Evolutionary conservation across 345 rosid species (phyloP).

Genomic region (Ricinus communis): DNA sequence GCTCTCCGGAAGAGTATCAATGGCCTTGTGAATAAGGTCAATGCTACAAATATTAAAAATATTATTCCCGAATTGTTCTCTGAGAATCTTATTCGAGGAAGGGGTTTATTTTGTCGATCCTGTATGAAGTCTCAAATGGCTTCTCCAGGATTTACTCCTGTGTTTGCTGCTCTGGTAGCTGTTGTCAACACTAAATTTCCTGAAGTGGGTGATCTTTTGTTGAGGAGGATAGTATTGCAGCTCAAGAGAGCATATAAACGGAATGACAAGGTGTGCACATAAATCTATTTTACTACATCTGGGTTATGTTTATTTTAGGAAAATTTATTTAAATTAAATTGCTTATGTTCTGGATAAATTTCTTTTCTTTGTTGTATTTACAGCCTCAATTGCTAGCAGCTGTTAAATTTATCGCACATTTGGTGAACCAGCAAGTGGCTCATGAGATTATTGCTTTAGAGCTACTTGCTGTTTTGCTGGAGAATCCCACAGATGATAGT

Average conservation of each 20-base stretch:
- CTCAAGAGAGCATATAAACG: conserved; percentile 93
- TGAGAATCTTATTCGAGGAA: conserved; percentile 82
- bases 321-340: background rate
- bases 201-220: conserved; percentile 76
- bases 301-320: background rate
- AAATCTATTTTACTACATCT: background rate
- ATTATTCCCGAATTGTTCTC: conserved; percentile 84
- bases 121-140: conserved; percentile 99
- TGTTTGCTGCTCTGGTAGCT: conserved; percentile 82
- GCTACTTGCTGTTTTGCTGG: conserved; percentile 69
- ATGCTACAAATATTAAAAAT: conserved; percentile 79
- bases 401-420: conserved; percentile 89
- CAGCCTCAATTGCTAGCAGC: conserved; percentile 96
- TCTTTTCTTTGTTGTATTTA: conserved; percentile 12
- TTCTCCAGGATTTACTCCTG: conserved; percentile 86
- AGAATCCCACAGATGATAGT: conserved; percentile 82
- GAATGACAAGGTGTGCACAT: conserved; percentile 66
- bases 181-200: conserved; percentile 87
- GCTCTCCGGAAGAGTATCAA: conserved; percentile 94
- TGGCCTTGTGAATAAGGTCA: conserved; percentile 87
- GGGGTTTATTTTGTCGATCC: conserved; percentile 85
- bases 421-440: conserved; percentile 94
- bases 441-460: conserved; percentile 82
- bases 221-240: conserved; percentile 86
- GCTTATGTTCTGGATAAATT: background rate